These are phyloP conservation scores for Emericellopsis terricola DNA, from an alignment of 495 filamentous ascomycete genomes.

Conservation along the genomic window DNA sequence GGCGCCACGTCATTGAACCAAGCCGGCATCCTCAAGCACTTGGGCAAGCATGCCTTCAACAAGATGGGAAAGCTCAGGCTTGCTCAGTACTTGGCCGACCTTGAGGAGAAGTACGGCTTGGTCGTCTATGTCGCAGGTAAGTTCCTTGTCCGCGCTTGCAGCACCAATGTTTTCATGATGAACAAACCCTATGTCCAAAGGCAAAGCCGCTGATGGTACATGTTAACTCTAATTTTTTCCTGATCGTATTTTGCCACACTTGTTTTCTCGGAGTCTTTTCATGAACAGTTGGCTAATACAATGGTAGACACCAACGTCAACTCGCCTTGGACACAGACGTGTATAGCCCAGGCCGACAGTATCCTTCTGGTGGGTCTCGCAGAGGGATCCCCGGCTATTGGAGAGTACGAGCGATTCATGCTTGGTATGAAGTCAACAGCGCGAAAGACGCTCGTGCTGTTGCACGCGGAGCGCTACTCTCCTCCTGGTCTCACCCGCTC, in stretches of 20 bases:
- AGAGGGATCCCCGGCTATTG: slow-evolving; percentile 74
- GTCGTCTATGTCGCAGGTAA: slow-evolving; percentile 86
- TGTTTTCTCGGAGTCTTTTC: neutral
- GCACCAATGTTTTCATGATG: slow-evolving; percentile 18
- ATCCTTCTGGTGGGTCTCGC: slow-evolving; percentile 85
- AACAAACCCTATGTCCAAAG: slow-evolving; percentile 16
- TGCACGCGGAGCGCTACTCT: slow-evolving; percentile 84
- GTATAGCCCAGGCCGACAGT: slow-evolving; percentile 89
- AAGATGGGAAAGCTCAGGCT: slow-evolving; percentile 94
- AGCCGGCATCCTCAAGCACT: slow-evolving; percentile 79
- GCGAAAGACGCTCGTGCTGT: slow-evolving; percentile 80
- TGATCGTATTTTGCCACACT: slow-evolving; percentile 11
- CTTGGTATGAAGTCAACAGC: slow-evolving; percentile 96
- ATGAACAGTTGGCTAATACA: neutral
- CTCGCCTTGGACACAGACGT: slow-evolving; percentile 95
- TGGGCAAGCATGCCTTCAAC: slow-evolving; percentile 90
- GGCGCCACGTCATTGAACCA: slow-evolving; percentile 89
- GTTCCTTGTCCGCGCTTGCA: slow-evolving; percentile 8
- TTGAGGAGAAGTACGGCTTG: slow-evolving; percentile 93
- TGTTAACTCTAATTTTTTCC: slow-evolving; percentile 31
- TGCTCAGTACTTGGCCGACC: slow-evolving; percentile 86
- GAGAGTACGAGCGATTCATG: slow-evolving; percentile 90
- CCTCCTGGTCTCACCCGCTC: slow-evolving; percentile 62
- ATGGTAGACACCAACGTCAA: slow-evolving; percentile 68
- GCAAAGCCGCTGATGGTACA: slow-evolving; percentile 20